Evolutionary conservation across 768 basidiomycete species (phyloP).

Genomic region (Candolleomyces aberdarensis): DNA sequence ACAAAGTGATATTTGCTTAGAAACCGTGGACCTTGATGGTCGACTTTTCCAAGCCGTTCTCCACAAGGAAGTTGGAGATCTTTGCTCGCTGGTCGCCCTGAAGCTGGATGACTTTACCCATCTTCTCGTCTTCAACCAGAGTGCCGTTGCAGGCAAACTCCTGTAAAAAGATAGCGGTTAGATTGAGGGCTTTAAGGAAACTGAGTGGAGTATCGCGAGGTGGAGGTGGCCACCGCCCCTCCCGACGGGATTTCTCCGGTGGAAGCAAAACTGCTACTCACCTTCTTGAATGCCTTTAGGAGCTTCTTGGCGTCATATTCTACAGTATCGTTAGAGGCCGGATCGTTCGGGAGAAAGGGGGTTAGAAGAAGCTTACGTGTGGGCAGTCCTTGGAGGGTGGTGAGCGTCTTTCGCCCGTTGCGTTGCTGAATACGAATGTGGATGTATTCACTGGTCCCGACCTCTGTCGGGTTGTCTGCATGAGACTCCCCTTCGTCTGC

Average conservation of each 20-base stretch:
- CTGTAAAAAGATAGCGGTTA: constrained; percentile 34
- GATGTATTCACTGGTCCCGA: constrained; percentile 81
- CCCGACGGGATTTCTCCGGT: neutral
- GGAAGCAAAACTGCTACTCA: constrained; percentile 20
- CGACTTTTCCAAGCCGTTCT: constrained; percentile 73
- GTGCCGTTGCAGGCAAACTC: constrained; percentile 99
- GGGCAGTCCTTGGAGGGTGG: constrained; percentile 93
- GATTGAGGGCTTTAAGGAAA: neutral
- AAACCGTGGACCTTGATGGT: constrained; percentile 90
- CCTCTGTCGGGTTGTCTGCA: constrained; percentile 59
- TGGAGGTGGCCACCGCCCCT: neutral
- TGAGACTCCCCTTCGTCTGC: constrained; percentile 91
- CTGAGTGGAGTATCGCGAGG: neutral
- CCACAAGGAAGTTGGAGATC: constrained; percentile 83
- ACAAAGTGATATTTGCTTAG: constrained; percentile 34
- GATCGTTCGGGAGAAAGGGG: neutral
- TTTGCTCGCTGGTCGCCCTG: constrained; percentile 96
- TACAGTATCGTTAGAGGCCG: constrained; percentile 24
- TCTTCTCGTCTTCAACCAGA: constrained; percentile 91
- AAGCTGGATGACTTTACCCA: constrained; percentile 96
- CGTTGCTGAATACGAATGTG: constrained; percentile 98
- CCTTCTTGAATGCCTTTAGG: constrained; percentile 99
- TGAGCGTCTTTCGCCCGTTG: constrained; percentile 98
- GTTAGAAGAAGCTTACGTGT: constrained; percentile 57
- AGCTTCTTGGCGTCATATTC: constrained; percentile 98